A percentile compares a stretch with the other conserved stretches of the same genome.
These are phyloP conservation scores for Solanum phureja DNA, from an alignment of 257 asterid genomes.

Conservation along the genomic window DNA sequence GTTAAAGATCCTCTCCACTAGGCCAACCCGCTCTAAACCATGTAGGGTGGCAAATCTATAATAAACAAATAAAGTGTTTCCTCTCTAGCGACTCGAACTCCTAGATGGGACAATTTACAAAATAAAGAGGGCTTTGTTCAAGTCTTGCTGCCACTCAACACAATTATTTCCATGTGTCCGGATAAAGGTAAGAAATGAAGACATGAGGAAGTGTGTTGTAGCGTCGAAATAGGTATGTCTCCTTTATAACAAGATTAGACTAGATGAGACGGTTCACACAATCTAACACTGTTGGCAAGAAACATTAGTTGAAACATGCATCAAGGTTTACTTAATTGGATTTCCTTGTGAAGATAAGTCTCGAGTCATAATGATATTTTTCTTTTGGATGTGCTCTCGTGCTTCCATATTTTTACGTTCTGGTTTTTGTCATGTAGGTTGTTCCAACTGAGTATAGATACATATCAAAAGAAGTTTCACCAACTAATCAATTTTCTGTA, in stretches of 20 bases:
- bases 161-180: background rate
- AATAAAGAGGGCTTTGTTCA: background rate
- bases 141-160: background rate
- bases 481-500: conserved; percentile 93
- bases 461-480: conserved; percentile 67
- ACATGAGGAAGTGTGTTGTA: background rate
- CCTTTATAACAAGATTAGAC: background rate
- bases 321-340: background rate
- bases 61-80: background rate
- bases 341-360: background rate
- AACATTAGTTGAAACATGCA: background rate
- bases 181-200: background rate
- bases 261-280: background rate
- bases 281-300: background rate
- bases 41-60: background rate
- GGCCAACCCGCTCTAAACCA: background rate
- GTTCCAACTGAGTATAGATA: conserved; percentile 92
- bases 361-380: background rate
- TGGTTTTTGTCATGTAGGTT: conserved; percentile 37
- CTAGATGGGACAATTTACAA: background rate
- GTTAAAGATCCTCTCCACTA: background rate
- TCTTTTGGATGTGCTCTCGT: background rate
- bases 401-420: background rate
- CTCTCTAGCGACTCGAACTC: background rate
- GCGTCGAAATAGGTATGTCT: background rate